Conservation (phyloP, 225 moss, liverwort and hornwort species). For the Bryum argenteum region DNA sequence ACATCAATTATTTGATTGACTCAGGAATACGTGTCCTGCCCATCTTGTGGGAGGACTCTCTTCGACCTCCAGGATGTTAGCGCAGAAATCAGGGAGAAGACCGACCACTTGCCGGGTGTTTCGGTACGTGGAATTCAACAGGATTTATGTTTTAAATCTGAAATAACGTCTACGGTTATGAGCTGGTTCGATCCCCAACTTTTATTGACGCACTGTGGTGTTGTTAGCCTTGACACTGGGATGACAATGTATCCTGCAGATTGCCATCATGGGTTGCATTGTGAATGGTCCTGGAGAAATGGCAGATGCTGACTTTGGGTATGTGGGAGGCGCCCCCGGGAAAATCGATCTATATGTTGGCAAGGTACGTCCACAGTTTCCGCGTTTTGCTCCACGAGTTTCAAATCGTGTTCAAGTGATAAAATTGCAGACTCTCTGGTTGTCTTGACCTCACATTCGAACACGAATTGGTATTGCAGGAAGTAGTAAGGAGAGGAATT, state of each 20-base stretch:
- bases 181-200: background rate
- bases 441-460: constrained; percentile 4
- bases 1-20: constrained; percentile 4
- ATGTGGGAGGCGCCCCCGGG: constrained; percentile 96
- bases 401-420: background rate
- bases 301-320: constrained; percentile 99
- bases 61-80: constrained; percentile 98
- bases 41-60: constrained; percentile 97
- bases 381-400: background rate
- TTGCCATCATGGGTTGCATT: constrained; percentile 99
- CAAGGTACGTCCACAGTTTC: constrained; percentile 63
- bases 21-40: constrained; percentile 99
- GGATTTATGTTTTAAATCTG: background rate
- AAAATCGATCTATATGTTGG: constrained; percentile 99
- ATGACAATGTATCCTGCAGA: constrained; percentile 46
- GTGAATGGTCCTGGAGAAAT: constrained; percentile 99
- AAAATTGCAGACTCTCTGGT: background rate
- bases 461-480: constrained; percentile 46
- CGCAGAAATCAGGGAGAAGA: constrained; percentile 89
- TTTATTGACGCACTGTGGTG: background rate
- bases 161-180: background rate
- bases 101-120: constrained; percentile 93
- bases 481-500: constrained; percentile 84
- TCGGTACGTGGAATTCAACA: constrained; percentile 55
- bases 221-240: background rate